Conservation (phyloP, 1,284 basidiomycete species). For the Tremellales sp. region DNA sequence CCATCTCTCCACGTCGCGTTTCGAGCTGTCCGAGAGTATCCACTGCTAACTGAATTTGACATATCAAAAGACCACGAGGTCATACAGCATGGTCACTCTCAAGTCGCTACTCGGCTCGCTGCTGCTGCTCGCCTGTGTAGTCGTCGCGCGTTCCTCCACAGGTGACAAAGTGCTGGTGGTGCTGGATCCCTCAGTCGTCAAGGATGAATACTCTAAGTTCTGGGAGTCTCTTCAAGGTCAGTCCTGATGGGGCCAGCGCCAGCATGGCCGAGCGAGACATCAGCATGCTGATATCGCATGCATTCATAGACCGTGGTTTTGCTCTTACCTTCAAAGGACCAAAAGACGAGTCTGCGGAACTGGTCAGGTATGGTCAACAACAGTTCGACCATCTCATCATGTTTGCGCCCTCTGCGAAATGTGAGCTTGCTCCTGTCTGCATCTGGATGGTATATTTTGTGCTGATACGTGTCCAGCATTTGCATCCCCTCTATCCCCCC, state of each 20-base stretch:
- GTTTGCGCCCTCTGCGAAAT: constrained; percentile 74
- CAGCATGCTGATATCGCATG: background rate
- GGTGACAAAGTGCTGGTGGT: constrained; percentile 80
- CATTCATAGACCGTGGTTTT: constrained; percentile 63
- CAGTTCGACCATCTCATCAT: constrained; percentile 78
- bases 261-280: no score
- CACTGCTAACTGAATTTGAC: no score
- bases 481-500: constrained; percentile 64
- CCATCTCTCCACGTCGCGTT: no score
- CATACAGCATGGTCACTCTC: no score
- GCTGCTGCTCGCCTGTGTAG: no score
- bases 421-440: constrained; percentile 50
- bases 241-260: no score
- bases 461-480: constrained; percentile 14
- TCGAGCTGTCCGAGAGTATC: no score
- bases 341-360: constrained; percentile 61
- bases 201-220: constrained; percentile 71
- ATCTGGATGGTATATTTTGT: background rate
- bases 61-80: no score
- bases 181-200: constrained; percentile 64
- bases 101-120: no score
- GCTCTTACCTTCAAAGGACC: constrained; percentile 77
- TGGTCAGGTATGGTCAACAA: constrained; percentile 67
- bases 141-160: constrained; percentile 76
- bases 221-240: constrained; percentile 71